phyloP scores from a whole-genome alignment of 768 basidiomycete species.

The Lyophyllum decastes region DNA sequence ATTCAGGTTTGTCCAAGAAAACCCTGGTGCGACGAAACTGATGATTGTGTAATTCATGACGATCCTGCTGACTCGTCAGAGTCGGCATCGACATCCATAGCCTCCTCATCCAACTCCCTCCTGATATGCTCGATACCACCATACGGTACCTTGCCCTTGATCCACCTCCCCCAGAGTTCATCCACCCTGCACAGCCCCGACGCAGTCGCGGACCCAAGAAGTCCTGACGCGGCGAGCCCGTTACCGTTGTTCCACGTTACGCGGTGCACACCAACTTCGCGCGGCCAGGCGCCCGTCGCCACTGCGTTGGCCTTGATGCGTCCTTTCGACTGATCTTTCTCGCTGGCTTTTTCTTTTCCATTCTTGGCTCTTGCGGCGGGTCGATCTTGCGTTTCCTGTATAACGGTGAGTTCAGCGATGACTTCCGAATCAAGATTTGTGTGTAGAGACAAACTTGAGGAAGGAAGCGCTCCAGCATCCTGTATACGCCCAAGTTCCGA shows the following conservation, averaged over 20 bases:
- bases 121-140: slow-evolving; percentile 61
- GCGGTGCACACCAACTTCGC: slow-evolving; percentile 74
- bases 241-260: slow-evolving; percentile 81
- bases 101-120: slow-evolving; percentile 52
- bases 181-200: slow-evolving; percentile 89
- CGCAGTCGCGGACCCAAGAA: slow-evolving; percentile 80
- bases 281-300: slow-evolving; percentile 75
- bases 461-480: slow-evolving; percentile 87
- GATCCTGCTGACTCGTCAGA: slow-evolving; percentile 33
- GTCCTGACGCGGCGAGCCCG: slow-evolving; percentile 56
- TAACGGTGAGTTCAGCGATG: not conserved
- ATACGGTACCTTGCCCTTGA: slow-evolving; percentile 67
- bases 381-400: slow-evolving; percentile 22
- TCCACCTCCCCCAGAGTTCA: slow-evolving; percentile 74
- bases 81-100: slow-evolving; percentile 40
- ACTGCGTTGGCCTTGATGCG: slow-evolving; percentile 27
- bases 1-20: too few species aligned
- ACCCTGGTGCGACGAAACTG: too few species aligned
- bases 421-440: not conserved
- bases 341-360: slow-evolving; percentile 35
- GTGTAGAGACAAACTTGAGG: slow-evolving; percentile 54
- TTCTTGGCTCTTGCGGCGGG: slow-evolving; percentile 45
- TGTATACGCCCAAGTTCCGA: slow-evolving; percentile 67
- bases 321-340: slow-evolving; percentile 32
- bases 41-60: slow-evolving; percentile 7